Evolutionary conservation across 345 rosid genomes (phyloP), one percentile per base, ranked within the genome.

Genomic region (Pistacia integerrima): DNA sequence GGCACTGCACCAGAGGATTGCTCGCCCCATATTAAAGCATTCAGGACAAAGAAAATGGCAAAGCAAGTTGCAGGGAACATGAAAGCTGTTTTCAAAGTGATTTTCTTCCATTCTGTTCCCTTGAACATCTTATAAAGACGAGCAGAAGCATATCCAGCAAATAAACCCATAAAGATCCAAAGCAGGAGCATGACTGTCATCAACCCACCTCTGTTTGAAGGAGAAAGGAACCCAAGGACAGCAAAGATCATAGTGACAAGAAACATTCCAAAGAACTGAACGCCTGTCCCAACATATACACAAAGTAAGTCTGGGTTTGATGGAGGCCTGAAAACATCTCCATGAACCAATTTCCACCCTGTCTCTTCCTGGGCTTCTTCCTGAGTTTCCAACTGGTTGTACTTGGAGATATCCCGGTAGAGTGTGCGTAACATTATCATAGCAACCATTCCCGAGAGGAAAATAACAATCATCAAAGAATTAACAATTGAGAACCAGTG

Each of bases 401-500:
- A 94, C 86, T 87, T 93, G 64, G 98, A 93, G 56, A 94, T 93
- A 77, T 94, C 98, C 17, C 95, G 88, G 78, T 90, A 93, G 59
- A 94, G 98, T 4, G 97, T 94, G 61, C 98, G 85, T 72, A 94
- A 69, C 98, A 94, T 94, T 74, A 93, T 94, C 98, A 94, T 94
- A 51, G 98, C 98, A 81, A 94, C 92, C 98, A 94, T 94, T 13
- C 98, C 98, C 0, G 98, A 93, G 60, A 94, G 98, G 90, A 94
- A 93, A 72, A 94, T 92, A 68, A 94, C 95, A 75, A 94, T 93
- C 97, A 93, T 94, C 88, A 93, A 83, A 1, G 98, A 94, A 73
- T 94, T 94, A 72, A 94, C 91, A 3, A 94, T 88, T 0, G 98
- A 94, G 84, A 94, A 93, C 98, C 98, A 94, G 73, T 94, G 98